phyloP scores from a whole-genome alignment of 2,329 filamentous ascomycete species.

The Neofusicoccum kwambonambiense region DNA sequence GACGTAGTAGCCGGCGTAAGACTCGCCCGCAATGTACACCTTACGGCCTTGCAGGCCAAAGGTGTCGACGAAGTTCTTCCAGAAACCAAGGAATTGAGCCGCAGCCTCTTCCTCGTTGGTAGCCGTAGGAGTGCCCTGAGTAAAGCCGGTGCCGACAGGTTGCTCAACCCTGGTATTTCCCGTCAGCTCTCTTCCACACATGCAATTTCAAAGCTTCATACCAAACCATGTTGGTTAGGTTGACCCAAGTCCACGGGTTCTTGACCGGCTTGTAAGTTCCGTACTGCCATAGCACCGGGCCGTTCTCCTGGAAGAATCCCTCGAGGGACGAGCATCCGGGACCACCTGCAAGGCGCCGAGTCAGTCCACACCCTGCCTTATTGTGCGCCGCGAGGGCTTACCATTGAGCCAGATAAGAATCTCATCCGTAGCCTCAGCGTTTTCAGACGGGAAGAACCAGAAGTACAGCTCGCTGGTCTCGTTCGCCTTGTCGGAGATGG shows the following conservation, averaged over 20 bases:
- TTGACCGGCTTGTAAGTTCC: conserved; percentile 35
- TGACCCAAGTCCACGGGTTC: conserved; percentile 51
- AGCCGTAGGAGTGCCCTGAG: conserved; percentile 62
- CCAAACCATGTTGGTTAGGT: conserved; percentile 75
- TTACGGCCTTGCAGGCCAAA: conserved; percentile 66
- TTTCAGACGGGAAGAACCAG: conserved; percentile 62
- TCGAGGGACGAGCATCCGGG: conserved; percentile 50
- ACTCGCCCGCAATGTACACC: conserved; percentile 72
- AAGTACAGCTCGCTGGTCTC: conserved; percentile 60
- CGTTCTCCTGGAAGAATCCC: conserved; percentile 51
- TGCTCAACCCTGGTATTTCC: conserved; percentile 51
- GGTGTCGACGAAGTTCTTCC: conserved; percentile 72
- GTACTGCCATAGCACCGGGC: conserved; percentile 47
- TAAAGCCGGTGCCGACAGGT: conserved; percentile 69
- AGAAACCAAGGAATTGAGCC: conserved; percentile 73
- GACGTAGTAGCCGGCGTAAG: conserved; percentile 53
- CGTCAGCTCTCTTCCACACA: too few species aligned
- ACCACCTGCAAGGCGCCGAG: conserved; percentile 25
- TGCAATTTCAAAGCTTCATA: too few species aligned
- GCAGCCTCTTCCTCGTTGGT: conserved; percentile 67
- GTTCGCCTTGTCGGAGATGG: conserved; percentile 52
- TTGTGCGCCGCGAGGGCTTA: background rate
- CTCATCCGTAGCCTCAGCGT: conserved; percentile 53
- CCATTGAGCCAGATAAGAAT: conserved; percentile 56
- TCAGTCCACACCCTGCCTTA: conserved; percentile 3